Conservation (phyloP, 2,329 filamentous ascomycete genomes). For the Huntiella abstrusa region DNA sequence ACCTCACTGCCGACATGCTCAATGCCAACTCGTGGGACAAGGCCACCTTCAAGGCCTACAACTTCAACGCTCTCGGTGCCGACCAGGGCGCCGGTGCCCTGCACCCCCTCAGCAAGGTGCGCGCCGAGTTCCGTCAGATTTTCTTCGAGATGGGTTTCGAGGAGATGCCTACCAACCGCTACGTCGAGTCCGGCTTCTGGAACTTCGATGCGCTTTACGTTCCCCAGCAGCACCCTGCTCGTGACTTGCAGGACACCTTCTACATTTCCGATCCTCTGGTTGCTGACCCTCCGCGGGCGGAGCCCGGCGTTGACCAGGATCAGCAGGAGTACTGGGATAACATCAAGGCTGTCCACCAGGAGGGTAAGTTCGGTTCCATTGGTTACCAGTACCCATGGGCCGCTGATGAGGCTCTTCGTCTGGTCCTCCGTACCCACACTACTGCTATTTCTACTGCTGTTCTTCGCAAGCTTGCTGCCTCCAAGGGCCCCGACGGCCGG, state of each 20-base stretch:
- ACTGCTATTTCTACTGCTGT: constrained; percentile 83
- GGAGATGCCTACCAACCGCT: constrained; percentile 91
- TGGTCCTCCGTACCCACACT: constrained; percentile 91
- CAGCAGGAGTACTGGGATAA: constrained; percentile 71
- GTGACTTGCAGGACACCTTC: constrained; percentile 95
- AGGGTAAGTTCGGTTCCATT: constrained; percentile 83
- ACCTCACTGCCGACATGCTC: constrained; percentile 87
- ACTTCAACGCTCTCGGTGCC: constrained; percentile 53
- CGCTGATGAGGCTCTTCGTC: constrained; percentile 63
- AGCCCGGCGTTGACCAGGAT: constrained; percentile 31
- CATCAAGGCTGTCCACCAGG: constrained; percentile 69
- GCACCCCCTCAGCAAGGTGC: constrained; percentile 77
- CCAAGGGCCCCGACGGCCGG: constrained; percentile 52
- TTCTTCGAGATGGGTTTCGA: constrained; percentile 99
- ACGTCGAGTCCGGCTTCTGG: constrained; percentile 96
- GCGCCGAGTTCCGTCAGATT: constrained; percentile 87
- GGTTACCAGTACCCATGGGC: constrained; percentile 94
- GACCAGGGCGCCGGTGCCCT: constrained; percentile 42
- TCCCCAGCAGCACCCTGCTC: constrained; percentile 90
- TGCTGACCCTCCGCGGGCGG: constrained; percentile 48
- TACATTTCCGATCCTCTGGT: constrained; percentile 79
- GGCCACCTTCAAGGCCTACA: constrained; percentile 61
- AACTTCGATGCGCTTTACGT: constrained; percentile 97
- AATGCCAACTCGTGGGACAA: constrained; percentile 78
- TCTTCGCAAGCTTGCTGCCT: constrained; percentile 70